Base-by-base conservation (phyloP, 73 alveolate genomes). In the Urostyla sp. region DNA sequence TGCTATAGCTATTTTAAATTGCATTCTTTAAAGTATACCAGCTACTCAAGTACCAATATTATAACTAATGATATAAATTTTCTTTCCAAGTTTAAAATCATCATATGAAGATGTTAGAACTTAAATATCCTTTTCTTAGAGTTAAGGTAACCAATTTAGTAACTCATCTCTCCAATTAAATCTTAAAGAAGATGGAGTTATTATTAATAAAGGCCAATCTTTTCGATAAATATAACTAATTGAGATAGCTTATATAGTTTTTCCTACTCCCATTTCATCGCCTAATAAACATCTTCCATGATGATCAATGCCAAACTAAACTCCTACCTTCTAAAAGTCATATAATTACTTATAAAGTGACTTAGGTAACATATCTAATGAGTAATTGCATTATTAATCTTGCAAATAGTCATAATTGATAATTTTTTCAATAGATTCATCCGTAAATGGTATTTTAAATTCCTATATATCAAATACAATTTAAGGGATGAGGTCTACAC, bases 231-330 rank as follows among this genome's bases (percentile, higher is more conserved):
- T 45, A 44, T 93, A 80, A 20, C 94, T 96, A 7, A 92, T 45
- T 31, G 96, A 88, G 48, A 96, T 72, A 20, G 98, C 98, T 81
- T 95, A 92, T 10, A 94, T 84, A 20, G 99, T 94, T 54, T 94
- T 94, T 24, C 99, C 99, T 2, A 94, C 98, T 24, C 99, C 87
- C 99, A 94, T 94, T 87, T 94, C 99, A 90, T 94, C 99, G 0
- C 97, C 99, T 0, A 94, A 61, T 38, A 94, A 59, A 63, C 84
- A 86, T 58, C 99, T 92, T 26, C 98, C 95, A 91, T 67, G 79
- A 54, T 88, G 91, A 60, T 88, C 87, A 0, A 94, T 53, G 3
- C 93, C 98, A 91, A 84, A 94, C 55, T 88, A 56, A 8, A 94
- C 92, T 35, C 98, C 98, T 40, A 84, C 94, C 58, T 73, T 87